Evolutionary conservation across 2,329 filamentous ascomycete genomes (phyloP).

Genomic region (Paraconiothyrium sp.): DNA sequence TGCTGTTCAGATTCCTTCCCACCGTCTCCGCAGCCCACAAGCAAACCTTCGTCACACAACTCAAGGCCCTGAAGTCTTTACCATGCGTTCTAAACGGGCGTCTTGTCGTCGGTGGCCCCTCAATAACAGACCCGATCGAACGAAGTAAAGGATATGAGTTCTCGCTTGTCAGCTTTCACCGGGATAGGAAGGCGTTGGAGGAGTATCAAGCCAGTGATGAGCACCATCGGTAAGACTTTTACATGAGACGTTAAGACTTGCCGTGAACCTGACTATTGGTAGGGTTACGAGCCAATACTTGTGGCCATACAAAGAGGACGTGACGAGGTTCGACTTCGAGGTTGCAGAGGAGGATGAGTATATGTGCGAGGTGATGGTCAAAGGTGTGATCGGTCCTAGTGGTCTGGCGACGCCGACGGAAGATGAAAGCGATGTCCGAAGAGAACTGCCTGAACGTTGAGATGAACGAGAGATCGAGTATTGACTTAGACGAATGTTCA

Average conservation of each 20-base stretch:
- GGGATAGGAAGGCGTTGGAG: conserved; percentile 56
- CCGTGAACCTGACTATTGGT: background rate
- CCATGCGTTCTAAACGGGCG: conserved; percentile 60
- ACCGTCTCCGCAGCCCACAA: conserved; percentile 53
- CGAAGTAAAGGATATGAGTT: conserved; percentile 64
- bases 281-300: conserved; percentile 63
- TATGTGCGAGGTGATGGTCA: conserved; percentile 16
- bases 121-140: conserved; percentile 62
- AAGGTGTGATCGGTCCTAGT: background rate
- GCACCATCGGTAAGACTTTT: conserved; percentile 57
- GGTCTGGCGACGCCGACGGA: background rate
- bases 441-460: background rate
- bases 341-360: conserved; percentile 54
- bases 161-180: conserved; percentile 63
- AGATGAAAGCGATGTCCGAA: background rate
- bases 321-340: conserved; percentile 65
- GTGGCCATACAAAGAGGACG: conserved; percentile 63
- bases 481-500: background rate
- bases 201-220: conserved; percentile 64
- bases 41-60: conserved; percentile 56
- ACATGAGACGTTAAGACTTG: background rate
- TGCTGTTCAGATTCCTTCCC: conserved; percentile 33
- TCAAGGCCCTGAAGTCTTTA: conserved; percentile 61
- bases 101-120: conserved; percentile 63
- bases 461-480: background rate